Evolutionary conservation across 2,329 filamentous ascomycete species (phyloP), one percentile per base, ranked within the genome.

Genomic region (Magnaporthales sp.): DNA sequence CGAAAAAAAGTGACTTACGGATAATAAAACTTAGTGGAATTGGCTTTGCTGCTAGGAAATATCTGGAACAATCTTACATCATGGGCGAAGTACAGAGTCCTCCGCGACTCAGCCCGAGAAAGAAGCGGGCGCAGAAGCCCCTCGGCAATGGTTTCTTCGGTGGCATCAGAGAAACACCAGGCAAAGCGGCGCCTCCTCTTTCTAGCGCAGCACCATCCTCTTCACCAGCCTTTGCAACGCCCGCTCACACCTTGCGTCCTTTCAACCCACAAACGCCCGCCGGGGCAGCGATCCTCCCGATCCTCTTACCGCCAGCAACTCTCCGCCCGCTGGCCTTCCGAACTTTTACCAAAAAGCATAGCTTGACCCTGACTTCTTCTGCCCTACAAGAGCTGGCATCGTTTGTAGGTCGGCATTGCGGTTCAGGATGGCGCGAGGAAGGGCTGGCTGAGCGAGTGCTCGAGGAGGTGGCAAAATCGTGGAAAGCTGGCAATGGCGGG

Each of bases 341-440:
- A 62, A 96, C 92, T 0, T 96, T 99, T 71, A 99, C 95, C 1
- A 97, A 97, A 78, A 99, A 98, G 75, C 92, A 99, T 79, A 96
- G 94, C 72, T 82, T 99, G 67, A 98, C 93, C 0, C 86, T 99
- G 66, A 93, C 91, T 8, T 95, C 94, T 0, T 88, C 93, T 0
- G 92, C 95, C 0, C 81, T 99, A 5, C 89, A 94, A 76, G 87
- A 91, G 62, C 83, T 99, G 32, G 93, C 95, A 24, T 84, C 86
- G 1, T 99, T 99, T 76, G 90, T 99, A 66, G 96, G 95, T 11
- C 89, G 91, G 71, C 91, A 97, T 77, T 99, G 95, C 76, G 95
- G 95, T 38, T 93, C 93, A 67, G 92, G 89, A 88, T 99, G 95
- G 95, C 87, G 94, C 72, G 93, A 98, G 79, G 93, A 96, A 75